A percentile compares a stretch with the other conserved stretches of the same genome.
Conservation (phyloP, 129 eudicot species). For the Cynara cardunculus region DNA sequence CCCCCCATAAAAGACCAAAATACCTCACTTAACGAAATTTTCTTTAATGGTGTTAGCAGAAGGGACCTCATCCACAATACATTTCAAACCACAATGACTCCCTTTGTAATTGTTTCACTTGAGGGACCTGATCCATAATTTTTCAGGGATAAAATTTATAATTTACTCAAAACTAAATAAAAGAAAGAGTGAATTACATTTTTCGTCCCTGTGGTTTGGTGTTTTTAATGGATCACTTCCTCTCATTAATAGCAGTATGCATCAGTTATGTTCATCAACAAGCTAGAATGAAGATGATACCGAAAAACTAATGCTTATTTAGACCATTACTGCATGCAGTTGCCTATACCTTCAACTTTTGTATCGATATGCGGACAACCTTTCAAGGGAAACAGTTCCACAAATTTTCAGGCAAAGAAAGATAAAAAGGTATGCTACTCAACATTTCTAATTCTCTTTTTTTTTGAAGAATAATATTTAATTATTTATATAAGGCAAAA, state of each 20-base stretch:
- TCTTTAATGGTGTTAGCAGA: neutral
- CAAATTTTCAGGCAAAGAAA: slow-evolving; percentile 65
- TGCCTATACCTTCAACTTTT: slow-evolving; percentile 84
- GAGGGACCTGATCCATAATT: neutral
- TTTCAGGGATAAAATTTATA: neutral
- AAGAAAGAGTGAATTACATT: no score
- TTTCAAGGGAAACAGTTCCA: slow-evolving; percentile 70
- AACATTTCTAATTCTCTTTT: neutral
- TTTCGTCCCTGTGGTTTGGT: no score
- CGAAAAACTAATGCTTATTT: neutral
- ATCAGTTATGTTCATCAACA: neutral
- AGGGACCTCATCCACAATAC: neutral
- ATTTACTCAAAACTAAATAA: no score
- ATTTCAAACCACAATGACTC: no score
- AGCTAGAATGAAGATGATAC: neutral
- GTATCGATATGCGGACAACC: slow-evolving; percentile 65
- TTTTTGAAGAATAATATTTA: neutral
- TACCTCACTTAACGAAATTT: neutral
- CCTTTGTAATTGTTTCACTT: neutral
- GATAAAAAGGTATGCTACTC: slow-evolving; percentile 45
- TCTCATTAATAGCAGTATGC: no score
- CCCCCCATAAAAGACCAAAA: neutral
- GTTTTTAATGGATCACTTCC: neutral
- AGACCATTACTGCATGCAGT: slow-evolving; percentile 42
- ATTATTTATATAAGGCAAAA: no score